Evolutionary conservation across 768 basidiomycete species (phyloP).

Genomic region (Leccinum boreale): DNA sequence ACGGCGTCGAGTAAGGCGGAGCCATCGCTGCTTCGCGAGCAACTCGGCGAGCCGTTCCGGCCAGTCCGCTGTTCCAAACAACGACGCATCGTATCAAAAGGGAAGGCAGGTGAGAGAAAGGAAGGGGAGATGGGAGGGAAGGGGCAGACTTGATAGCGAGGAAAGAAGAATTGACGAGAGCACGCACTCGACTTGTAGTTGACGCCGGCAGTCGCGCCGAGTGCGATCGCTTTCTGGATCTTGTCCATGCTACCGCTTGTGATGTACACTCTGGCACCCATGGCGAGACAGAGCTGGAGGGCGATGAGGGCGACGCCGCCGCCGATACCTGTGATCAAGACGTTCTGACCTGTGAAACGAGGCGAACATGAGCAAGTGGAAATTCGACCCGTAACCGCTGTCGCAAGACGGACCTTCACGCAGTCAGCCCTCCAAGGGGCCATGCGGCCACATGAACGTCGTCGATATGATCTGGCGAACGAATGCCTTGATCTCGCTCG

Average conservation of each 20-base stretch:
- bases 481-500: constrained; percentile 65
- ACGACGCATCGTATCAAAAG: not conserved
- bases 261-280: constrained; percentile 78
- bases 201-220: constrained; percentile 75
- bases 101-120: not conserved
- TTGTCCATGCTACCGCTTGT: constrained; percentile 71
- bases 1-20: constrained; percentile 49
- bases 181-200: constrained; percentile 64
- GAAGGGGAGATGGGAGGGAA: not conserved
- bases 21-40: constrained; percentile 32
- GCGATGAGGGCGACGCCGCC: constrained; percentile 81
- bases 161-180: not conserved
- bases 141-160: not conserved
- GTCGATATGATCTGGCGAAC: constrained; percentile 62
- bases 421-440: constrained; percentile 76
- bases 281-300: constrained; percentile 70
- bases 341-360: constrained; percentile 53
- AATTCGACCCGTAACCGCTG: not conserved
- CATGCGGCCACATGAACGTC: constrained; percentile 72
- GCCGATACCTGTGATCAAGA: constrained; percentile 80
- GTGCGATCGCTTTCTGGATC: constrained; percentile 56
- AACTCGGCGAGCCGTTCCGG: constrained; percentile 43
- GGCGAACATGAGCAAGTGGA: not conserved
- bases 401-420: constrained; percentile 64
- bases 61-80: constrained; percentile 45